Base-by-base conservation (phyloP, 768 basidiomycete species). In the Leccinum ochraceum region DNA sequence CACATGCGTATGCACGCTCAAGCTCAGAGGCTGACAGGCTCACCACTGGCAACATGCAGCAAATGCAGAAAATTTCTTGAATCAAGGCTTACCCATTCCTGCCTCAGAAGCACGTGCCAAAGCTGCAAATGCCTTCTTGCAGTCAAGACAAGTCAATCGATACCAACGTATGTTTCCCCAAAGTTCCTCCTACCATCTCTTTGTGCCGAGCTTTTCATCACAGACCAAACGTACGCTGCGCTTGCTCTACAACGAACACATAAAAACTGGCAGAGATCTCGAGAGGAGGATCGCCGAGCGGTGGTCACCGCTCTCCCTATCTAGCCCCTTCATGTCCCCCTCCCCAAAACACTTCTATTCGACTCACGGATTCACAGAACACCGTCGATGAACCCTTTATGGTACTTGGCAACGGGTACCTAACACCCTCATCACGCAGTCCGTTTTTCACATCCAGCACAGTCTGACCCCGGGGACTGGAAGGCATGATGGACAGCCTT, bases 371-470 rank as follows among this genome's bases (percentile, higher is more conserved):
- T 62, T 83, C 83, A 30, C 78, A 81, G 69, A 83, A 84, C 61
- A 83, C 86, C 2, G 89, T 90, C 2, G 92, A 93, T 52, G 92
- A 94, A 69, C 94, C 92, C 0, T 94, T 94, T 67, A 92, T 94
- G 92, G 80, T 94, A 2, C 78, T 94, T 3, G 90, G 17, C 91
- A 92, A 71, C 82, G 86, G 66, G 89, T 91, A 67, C 67, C 78
- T 60, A 17, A 58, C 53, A 8, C 46, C 34, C 17, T 24, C 39
- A 3, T 14, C 5, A 32, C 11, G 11, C 11, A 7, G 6, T 36
- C 30, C 28, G 14, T 10, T 22, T 6, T 36, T 9, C 34, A 14
- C 49, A 16, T 48, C 60, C 48, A 50, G 46, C 57, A 57, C 61
- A 88, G 89, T 87, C 87, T 60, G 92, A 94, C 68, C 87, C 90